Base-by-base conservation (phyloP, 768 basidiomycete species). In the Xerocomellus intermedius region DNA sequence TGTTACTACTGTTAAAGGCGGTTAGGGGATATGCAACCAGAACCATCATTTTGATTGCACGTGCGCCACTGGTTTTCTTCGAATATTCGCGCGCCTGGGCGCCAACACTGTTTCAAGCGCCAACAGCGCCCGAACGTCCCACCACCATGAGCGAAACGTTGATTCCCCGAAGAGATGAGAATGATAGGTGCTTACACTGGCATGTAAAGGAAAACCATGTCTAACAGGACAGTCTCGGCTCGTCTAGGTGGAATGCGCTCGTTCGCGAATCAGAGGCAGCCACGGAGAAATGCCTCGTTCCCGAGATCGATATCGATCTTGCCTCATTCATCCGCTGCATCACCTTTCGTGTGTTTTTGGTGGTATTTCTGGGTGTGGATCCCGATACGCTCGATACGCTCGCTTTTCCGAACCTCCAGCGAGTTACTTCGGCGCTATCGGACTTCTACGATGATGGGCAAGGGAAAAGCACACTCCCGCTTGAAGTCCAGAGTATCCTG, bases 271-370 rank as follows among this genome's bases (percentile, higher is more conserved):
- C 66, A 19, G 47, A 58, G 10, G 30, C 42, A 26, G 16, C 58
- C 14, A 41, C 59, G 17, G 46, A 49, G 5, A 43, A 42, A 26
- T 64, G 55, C 39, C 64, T 68, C 30, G 9, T 32, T 21, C 54
- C 52, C 5, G 16, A 12, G 10, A 55, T 58, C 42, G 22, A 60
- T 26, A 51, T 66, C 24, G 56, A 70, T 1, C 78, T 78, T 56
- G 73, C 75, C 49, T 54, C 56, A 0, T 77, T 79, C 59, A 58
- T 83, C 8, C 81, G 79, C 51, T 67, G 73, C 22, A 66, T 78
- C 37, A 75, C 77, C 19, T 70, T 84, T 24, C 73, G 74, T 17
- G 65, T 72, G 5, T 72, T 81, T 30, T 65, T 80, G 24, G 61
- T 73, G 14, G 77, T 74, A 2, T 69, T 86, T 3, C 64, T 84